Conservation (phyloP, 75 land plant genomes). For the Cryptomeria japonica region DNA sequence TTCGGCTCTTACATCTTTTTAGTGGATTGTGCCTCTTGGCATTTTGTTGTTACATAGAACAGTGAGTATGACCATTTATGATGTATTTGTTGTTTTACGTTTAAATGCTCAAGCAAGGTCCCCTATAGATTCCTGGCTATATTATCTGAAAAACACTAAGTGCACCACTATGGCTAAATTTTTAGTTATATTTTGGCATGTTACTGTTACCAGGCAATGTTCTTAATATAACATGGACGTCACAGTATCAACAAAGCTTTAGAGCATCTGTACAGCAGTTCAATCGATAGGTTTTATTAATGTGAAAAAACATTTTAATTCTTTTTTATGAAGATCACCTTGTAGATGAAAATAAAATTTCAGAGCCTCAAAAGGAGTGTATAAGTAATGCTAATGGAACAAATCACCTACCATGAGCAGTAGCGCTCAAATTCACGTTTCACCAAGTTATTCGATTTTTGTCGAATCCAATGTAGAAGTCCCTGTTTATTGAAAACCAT, state of each 20-base stretch:
- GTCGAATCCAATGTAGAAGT: conserved; percentile 66
- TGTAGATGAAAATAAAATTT: neutral
- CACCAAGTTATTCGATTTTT: conserved; percentile 44
- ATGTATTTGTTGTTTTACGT: too few relatives aligned
- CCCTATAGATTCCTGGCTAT: too few relatives aligned
- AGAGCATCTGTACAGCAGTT: neutral
- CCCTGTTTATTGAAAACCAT: conserved; percentile 42
- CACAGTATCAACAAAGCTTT: neutral
- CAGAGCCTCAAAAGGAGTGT: neutral
- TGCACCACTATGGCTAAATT: neutral
- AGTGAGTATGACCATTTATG: too few relatives aligned
- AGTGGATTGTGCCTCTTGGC: too few relatives aligned
- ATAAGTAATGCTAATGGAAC: neutral
- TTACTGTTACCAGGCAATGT: neutral
- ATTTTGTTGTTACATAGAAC: too few relatives aligned
- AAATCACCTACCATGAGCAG: conserved; percentile 47
- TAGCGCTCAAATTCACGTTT: conserved; percentile 83
- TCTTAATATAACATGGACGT: neutral
- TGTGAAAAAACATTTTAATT: neutral
- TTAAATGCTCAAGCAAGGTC: too few relatives aligned
- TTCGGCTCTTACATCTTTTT: too few relatives aligned
- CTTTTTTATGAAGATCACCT: neutral
- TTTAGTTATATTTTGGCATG: neutral
- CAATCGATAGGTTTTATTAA: neutral
- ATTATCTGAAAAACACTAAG: neutral